Percentiles rank a stretch among this genome's conserved stretches.
phyloP scores from a whole-genome alignment of 805 yeast genomes.

The Saccharomyces paradoxus region DNA sequence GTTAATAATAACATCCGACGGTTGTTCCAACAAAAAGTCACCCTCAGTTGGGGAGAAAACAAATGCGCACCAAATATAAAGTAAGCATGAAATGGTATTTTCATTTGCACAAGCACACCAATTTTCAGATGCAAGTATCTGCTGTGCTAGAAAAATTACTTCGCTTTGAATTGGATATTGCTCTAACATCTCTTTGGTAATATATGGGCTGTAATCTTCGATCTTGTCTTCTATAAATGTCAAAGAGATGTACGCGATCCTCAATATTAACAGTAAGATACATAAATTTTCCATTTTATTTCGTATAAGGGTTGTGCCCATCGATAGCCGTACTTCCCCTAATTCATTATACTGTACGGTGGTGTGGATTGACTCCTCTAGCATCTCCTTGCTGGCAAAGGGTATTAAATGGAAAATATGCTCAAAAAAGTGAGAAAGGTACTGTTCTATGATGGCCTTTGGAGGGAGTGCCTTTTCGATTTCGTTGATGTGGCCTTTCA shows the following conservation, averaged over 20 bases:
- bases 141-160: slow-evolving; percentile 11
- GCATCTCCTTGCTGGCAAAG: slow-evolving; percentile 9
- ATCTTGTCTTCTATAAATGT: slow-evolving; percentile 6
- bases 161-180: slow-evolving; percentile 12
- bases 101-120: slow-evolving; percentile 18
- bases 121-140: slow-evolving; percentile 15
- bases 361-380: slow-evolving; percentile 14
- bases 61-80: slow-evolving; percentile 18
- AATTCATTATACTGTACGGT: slow-evolving; percentile 11
- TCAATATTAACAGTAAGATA: slow-evolving; percentile 13
- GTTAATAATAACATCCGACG: slow-evolving; percentile 18
- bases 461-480: slow-evolving; percentile 14
- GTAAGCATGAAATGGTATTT: slow-evolving; percentile 13
- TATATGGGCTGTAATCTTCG: slow-evolving; percentile 1
- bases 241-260: slow-evolving; percentile 14
- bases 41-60: slow-evolving; percentile 21
- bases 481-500: slow-evolving; percentile 7
- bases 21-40: slow-evolving; percentile 18
- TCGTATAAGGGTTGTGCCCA: slow-evolving; percentile 15
- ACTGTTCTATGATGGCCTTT: slow-evolving; percentile 5
- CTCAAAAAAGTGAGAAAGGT: slow-evolving; percentile 13
- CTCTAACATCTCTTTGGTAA: slow-evolving; percentile 7
- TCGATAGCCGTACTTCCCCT: slow-evolving; percentile 6
- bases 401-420: slow-evolving; percentile 14
- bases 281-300: slow-evolving; percentile 14